Base-by-base conservation (phyloP, 495 filamentous ascomycete species). In the Penicillium silybi region DNA sequence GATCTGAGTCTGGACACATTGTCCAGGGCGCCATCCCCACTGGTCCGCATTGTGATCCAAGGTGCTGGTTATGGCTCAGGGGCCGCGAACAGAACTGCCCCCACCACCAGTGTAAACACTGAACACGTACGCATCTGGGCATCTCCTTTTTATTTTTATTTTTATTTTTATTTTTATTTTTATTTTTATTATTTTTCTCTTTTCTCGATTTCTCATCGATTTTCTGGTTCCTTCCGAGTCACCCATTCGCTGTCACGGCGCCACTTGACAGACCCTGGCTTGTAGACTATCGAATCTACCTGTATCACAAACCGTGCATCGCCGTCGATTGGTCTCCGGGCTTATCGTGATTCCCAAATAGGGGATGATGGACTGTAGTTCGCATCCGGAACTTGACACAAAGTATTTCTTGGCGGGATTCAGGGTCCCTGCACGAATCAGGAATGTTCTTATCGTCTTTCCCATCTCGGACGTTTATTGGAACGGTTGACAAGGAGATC, bases 391-490 rank as follows among this genome's bases (percentile, higher is more conserved):
- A 25, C 37, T 29, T 6, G 22, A 41, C 10, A 11, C 46, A 4
- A 23, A 40, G 39, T 23, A 42, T 38, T 39, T 32, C 46, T 41
- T 46, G 27, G 50, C 43, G 7, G 37, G 52, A 46, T 56, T 40
- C 52, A 54, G 52, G 22, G 48, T 40, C 42, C 52, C 45, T 38
- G 46, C 39, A 54, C 53, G 53, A 60, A 60, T 55, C 37, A 58
- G 44, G 58, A 64, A 64, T 64, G 61, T 19, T 46, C 52, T 54
- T 61, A 61, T 63, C 61, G 41, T 41, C 37, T 41, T 29, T 10
- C 49, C 48, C 48, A 57, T 58, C 43, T 56, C 54, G 52, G 57
- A 46, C 34, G 26, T 51, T 41, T 27, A 52, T 48, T 44, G 23
- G 17, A 40, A 48, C 35, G n/a, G 18, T 41, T 17, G 43, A 48